These are phyloP conservation scores for Noccaea caerulescens DNA, from an alignment of 345 rosid species.

Conservation along the genomic window DNA sequence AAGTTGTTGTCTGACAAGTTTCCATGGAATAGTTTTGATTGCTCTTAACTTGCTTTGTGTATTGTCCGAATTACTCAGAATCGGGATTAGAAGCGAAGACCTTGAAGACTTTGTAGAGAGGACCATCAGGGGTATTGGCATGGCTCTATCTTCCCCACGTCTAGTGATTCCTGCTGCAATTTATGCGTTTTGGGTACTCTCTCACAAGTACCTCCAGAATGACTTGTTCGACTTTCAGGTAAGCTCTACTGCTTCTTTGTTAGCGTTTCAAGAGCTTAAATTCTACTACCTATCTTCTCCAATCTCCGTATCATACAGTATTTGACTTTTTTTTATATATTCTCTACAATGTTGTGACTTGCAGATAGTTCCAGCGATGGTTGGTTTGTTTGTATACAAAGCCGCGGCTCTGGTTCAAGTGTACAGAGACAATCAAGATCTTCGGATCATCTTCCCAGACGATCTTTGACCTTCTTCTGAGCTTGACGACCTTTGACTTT, in stretches of 20 bases:
- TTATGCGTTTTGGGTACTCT: slow-evolving; percentile 77
- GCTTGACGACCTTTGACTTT: not conserved
- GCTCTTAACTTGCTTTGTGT: slow-evolving; percentile 22
- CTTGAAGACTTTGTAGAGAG: slow-evolving; percentile 65
- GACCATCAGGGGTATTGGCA: slow-evolving; percentile 64
- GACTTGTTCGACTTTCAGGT: slow-evolving; percentile 90
- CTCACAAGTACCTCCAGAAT: slow-evolving; percentile 59
- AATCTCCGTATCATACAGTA: no score
- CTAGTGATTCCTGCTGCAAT: slow-evolving; percentile 79
- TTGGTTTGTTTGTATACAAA: slow-evolving; percentile 92
- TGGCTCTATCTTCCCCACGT: slow-evolving; percentile 92
- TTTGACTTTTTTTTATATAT: no score
- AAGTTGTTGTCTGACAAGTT: slow-evolving; percentile 1
- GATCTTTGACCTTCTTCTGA: slow-evolving; percentile 20
- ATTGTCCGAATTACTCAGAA: slow-evolving; percentile 47
- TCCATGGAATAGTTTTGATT: not conserved
- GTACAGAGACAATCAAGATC: slow-evolving; percentile 90
- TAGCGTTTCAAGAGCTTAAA: not conserved
- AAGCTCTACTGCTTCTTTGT: not conserved
- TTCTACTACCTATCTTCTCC: not conserved
- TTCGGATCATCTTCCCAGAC: slow-evolving; percentile 70
- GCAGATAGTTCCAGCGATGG: slow-evolving; percentile 89
- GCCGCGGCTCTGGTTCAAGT: slow-evolving; percentile 95
- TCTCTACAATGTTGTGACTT: not conserved
- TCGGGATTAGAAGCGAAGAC: slow-evolving; percentile 87